Conservation (phyloP, 139 green algal genomes). For the Cymbomonas tetramitiformis region DNA sequence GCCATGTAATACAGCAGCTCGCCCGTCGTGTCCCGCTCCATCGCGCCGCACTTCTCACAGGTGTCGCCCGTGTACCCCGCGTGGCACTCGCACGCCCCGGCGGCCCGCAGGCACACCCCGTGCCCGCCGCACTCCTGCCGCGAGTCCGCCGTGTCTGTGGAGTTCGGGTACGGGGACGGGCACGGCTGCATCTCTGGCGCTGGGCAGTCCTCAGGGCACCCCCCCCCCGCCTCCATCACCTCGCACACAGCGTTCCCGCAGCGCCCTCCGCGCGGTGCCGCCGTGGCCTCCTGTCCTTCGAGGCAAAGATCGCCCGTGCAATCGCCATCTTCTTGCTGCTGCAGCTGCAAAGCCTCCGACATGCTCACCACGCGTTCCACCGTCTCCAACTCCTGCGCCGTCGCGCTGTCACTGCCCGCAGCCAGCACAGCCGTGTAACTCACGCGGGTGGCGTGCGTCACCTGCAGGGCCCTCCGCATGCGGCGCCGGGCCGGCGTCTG, state of each 20-base stretch:
- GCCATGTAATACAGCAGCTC: no score
- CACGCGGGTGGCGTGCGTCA: neutral
- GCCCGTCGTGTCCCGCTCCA: no score
- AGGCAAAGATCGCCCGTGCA: no score
- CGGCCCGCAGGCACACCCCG: neutral
- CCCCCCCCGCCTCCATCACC: neutral
- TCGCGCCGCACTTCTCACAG: no score
- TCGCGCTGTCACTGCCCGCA: neutral
- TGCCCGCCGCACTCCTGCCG: neutral
- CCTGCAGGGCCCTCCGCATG: neutral
- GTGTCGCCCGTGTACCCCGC: no score
- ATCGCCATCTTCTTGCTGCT: no score
- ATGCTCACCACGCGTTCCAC: neutral
- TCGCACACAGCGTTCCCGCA: slow-evolving; percentile 3
- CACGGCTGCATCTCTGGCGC: neutral
- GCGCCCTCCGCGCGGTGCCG: neutral
- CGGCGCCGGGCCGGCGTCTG: neutral
- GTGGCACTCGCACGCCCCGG: neutral
- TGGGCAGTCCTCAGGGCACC: neutral
- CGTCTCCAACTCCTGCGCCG: neutral
- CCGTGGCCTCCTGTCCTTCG: neutral
- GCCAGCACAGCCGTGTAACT: neutral
- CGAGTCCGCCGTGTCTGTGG: no score
- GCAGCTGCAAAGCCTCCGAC: no score
- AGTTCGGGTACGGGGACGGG: neutral